Evolutionary conservation across 306 rosid species (phyloP), one percentile per base, ranked within the genome.

Genomic region (Pyrus communis): DNA sequence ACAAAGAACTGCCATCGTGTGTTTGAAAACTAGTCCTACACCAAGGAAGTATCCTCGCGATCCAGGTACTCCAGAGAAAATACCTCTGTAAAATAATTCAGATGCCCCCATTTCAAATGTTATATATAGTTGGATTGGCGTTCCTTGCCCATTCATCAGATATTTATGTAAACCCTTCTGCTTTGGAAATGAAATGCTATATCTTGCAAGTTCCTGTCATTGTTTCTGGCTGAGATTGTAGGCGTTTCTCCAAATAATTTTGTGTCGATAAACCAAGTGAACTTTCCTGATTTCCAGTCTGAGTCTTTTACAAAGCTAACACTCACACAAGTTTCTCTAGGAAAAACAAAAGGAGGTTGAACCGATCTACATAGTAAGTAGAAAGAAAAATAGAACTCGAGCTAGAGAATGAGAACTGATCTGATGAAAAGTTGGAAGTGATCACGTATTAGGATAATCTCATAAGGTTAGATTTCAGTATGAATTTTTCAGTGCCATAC

Each of bases 61-160:
- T 84, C 92, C 97, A 45, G 97, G 99, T 79, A 90, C 88, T 63
- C 97, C 96, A 11, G 91, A 87, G 4, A 90, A 90, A 88, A 81
- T 75, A 73, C 97, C 97, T 70, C 68, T 92, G 82, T 92, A 78
- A 83, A 69, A 69, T 80, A 66, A 70, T 73, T 54, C 38, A 58
- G 60, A 74, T 52, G 60, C 63, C 62, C 73, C 62, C 60, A 25
- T 12, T 72, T 51, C 13, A 27, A 42, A 12, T 69, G 81, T 73
- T 71, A 27, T 75, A 73, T 64, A 71, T 59, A 69, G 38, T 74
- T 66, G 43, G 21, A 38, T 77, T 66, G 51, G 25, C 51, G 23
- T 69, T 57, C 77, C 25, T 38, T 21, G 15, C 71, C 9, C 63
- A 33, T 59, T 40, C 58, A 67, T 63, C 27, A 15, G 9, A 15